A percentile compares a stretch with the other conserved stretches of the same genome.
Evolutionary conservation across 305 asterid genomes (phyloP).

Genomic region (Plantago coronopus): DNA sequence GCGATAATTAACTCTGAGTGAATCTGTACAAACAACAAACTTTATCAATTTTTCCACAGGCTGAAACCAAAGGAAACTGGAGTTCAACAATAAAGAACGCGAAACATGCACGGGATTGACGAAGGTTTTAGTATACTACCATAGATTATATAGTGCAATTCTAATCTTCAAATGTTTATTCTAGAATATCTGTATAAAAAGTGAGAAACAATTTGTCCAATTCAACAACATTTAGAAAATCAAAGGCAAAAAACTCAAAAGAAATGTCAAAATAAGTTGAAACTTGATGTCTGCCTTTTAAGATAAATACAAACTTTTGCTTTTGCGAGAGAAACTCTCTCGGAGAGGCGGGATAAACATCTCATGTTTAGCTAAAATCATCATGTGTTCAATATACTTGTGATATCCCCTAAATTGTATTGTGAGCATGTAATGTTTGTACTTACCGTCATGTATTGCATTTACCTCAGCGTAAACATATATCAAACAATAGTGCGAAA

Average conservation of each 20-base stretch:
- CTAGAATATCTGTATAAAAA: background rate
- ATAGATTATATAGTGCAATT: constrained; percentile 4
- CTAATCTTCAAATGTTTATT: background rate
- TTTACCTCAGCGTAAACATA: too few relatives aligned
- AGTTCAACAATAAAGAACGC: background rate
- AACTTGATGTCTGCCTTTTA: too few relatives aligned
- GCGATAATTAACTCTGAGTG: constrained; percentile 29
- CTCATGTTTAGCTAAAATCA: too few relatives aligned
- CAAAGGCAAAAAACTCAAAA: constrained; percentile 5
- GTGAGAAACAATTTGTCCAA: background rate
- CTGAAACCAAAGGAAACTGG: background rate
- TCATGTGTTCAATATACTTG: too few relatives aligned
- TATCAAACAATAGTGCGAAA: too few relatives aligned
- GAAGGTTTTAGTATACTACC: background rate
- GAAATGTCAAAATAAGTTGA: background rate
- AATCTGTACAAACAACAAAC: constrained; percentile 29
- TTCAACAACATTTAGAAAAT: background rate
- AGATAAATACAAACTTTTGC: too few relatives aligned
- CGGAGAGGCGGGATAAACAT: too few relatives aligned
- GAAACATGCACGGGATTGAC: background rate
- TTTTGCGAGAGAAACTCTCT: too few relatives aligned
- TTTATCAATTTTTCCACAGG: constrained; percentile 8
- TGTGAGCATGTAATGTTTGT: too few relatives aligned
- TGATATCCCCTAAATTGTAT: too few relatives aligned
- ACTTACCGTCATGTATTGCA: too few relatives aligned